Base-by-base conservation (phyloP, 2,329 filamentous ascomycete species). In the Pyrenochaeta sp. region DNA sequence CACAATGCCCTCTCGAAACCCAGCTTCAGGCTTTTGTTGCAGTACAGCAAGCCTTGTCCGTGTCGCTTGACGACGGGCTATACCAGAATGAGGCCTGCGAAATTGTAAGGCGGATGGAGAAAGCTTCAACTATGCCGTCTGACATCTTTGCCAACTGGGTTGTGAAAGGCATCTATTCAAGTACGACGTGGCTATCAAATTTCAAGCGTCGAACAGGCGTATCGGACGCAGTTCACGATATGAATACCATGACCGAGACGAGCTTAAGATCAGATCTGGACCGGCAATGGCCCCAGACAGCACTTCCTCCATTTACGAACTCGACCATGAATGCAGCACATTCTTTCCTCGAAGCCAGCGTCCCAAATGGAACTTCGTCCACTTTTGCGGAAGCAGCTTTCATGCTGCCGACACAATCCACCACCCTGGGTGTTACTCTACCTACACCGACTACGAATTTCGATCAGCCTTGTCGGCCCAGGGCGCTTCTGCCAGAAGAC, bases 141-240 rank as follows among this genome's bases (percentile, higher is more conserved):
- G 64, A 67, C 12, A 56, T 59, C 1, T 67, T 68, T 35, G 61
- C 60, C 1, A 67, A 66, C 18, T 68, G 64, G 64, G 35, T 69
- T 0, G 51, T 68, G 7, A 69, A 60, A 20, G 53, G 58, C 1
- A 63, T 63, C 2, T 58, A 57, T 29, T 63, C 62, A 7, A 35
- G 55, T 2, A 44, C 49, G 1, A 29, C 50, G 2, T 65, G 62
- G 62, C 43, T 65, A 1, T 32, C 51, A 2, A 43, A 40, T 4
- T 65, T 65, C 32, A 63, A 60, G 43, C 39, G 50, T 17, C 58
- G 62, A 37, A 46, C 46, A 3, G 58, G 48, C 0, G 36, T 62
- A 33, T 17, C 20, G 1, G 45, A 55, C 2, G 17, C 17, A 20
- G 4, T 32, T 17, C 14, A n/a, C 11, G 20, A 18, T 10, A 10